Evolutionary conservation across 176 grass and related monocot species (phyloP).

Genomic region (Poa pratensis): DNA sequence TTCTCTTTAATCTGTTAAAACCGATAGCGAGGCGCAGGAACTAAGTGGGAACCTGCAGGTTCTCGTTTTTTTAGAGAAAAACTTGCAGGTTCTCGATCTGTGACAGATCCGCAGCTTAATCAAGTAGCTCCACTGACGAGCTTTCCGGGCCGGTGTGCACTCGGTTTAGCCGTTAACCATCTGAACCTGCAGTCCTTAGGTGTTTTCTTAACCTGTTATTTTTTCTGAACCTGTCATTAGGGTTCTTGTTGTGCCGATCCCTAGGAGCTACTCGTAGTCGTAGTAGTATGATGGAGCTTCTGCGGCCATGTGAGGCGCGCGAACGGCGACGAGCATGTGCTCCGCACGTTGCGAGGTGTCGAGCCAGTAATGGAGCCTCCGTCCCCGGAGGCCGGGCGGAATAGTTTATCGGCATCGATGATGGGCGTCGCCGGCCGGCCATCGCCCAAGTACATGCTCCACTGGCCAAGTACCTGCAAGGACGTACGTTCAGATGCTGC

Average conservation of each 20-base stretch:
- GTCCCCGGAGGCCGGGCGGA: constrained; percentile 33
- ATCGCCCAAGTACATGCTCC: background rate
- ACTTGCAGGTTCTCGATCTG: background rate
- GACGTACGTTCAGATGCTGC: constrained; percentile 57
- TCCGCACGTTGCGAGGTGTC: constrained; percentile 47
- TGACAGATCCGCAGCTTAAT: background rate
- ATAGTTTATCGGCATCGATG: constrained; percentile 45
- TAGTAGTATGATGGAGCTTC: background rate
- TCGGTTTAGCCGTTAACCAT: constrained; percentile 11
- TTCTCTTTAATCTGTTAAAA: no score
- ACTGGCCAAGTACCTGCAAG: constrained; percentile 52
- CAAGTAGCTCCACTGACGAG: background rate
- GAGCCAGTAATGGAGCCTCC: constrained; percentile 41
- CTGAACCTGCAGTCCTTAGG: background rate
- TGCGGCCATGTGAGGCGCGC: constrained; percentile 38
- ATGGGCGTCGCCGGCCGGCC: constrained; percentile 17
- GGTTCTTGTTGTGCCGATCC: constrained; percentile 29
- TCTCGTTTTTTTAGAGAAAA: no score
- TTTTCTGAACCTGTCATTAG: background rate
- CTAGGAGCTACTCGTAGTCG: background rate
- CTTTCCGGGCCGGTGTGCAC: background rate
- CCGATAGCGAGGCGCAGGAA: no score
- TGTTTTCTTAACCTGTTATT: background rate
- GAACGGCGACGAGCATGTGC: constrained; percentile 42
- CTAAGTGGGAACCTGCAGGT: no score